phyloP scores from a whole-genome alignment of 805 yeast genomes.

The Hanseniaspora vineae region DNA sequence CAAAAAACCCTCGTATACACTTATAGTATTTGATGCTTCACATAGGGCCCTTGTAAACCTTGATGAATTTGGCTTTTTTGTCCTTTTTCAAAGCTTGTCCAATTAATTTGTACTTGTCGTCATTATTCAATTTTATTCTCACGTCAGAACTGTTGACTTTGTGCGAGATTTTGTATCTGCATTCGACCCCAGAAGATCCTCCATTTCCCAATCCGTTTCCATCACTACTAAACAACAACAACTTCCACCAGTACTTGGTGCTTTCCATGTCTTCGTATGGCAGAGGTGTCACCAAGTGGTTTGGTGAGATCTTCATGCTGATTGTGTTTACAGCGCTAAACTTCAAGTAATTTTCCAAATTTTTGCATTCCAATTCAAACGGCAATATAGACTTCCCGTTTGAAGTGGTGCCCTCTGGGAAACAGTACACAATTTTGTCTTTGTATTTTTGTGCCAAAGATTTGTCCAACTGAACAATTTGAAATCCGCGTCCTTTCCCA shows the following conservation, averaged over 20 bases:
- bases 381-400: conserved; percentile 70
- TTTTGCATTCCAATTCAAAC: conserved; percentile 23
- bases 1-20: not conserved
- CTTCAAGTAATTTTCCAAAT: not conserved
- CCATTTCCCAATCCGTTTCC: no score
- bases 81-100: conserved; percentile 31
- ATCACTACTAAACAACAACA: conserved; percentile 4
- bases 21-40: not conserved
- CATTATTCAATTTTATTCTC: conserved; percentile 25
- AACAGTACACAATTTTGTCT: conserved; percentile 38
- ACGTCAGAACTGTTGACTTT: conserved; percentile 14
- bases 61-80: conserved; percentile 33
- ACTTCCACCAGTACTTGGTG: conserved; percentile 10
- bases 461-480: not conserved
- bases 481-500: not conserved
- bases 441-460: conserved; percentile 4
- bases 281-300: conserved; percentile 22
- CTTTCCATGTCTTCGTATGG: conserved; percentile 3
- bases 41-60: conserved; percentile 17
- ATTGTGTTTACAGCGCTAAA: conserved; percentile 6
- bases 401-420: conserved; percentile 76
- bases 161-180: conserved; percentile 16
- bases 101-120: conserved; percentile 37
- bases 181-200: conserved; percentile 7
- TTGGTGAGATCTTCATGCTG: conserved; percentile 1